Percentiles rank a stretch among this genome's conserved stretches.
Conservation (phyloP, 345 rosid genomes). For the Populus nigra region DNA sequence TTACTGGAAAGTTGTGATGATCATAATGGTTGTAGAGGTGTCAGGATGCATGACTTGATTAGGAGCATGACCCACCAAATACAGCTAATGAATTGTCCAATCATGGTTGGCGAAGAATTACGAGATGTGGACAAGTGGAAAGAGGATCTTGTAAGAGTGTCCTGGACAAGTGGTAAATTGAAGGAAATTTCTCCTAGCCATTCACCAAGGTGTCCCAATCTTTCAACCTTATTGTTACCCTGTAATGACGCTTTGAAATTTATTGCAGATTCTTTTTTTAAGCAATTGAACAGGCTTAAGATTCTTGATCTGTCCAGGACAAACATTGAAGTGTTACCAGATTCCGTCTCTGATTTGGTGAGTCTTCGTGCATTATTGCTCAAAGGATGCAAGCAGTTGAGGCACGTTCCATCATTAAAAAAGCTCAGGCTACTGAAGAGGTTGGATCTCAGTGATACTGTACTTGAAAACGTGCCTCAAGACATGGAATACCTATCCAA, state of each 20-base stretch:
- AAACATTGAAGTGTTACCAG: slow-evolving; percentile 7
- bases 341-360: slow-evolving; percentile 8
- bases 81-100: not conserved
- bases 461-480: slow-evolving; percentile 13
- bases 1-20: slow-evolving; percentile 14
- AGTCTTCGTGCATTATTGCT: slow-evolving; percentile 21
- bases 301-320: not conserved
- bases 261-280: slow-evolving; percentile 1
- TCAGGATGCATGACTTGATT: slow-evolving; percentile 22
- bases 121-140: not conserved
- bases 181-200: not conserved
- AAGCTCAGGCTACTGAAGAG: slow-evolving; percentile 8
- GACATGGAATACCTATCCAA: slow-evolving; percentile 21
- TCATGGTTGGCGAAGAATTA: not conserved
- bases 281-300: not conserved
- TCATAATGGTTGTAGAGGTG: not conserved
- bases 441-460: slow-evolving; percentile 10
- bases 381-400: not conserved
- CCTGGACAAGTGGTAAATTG: slow-evolving; percentile 2
- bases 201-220: slow-evolving; percentile 12
- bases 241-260: not conserved
- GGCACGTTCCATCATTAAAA: slow-evolving; percentile 19
- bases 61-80: slow-evolving; percentile 23
- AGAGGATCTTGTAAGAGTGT: slow-evolving; percentile 16
- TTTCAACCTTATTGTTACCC: not conserved